Conservation (phyloP, 2,329 filamentous ascomycete genomes). For the Fusarium zealandicum region DNA sequence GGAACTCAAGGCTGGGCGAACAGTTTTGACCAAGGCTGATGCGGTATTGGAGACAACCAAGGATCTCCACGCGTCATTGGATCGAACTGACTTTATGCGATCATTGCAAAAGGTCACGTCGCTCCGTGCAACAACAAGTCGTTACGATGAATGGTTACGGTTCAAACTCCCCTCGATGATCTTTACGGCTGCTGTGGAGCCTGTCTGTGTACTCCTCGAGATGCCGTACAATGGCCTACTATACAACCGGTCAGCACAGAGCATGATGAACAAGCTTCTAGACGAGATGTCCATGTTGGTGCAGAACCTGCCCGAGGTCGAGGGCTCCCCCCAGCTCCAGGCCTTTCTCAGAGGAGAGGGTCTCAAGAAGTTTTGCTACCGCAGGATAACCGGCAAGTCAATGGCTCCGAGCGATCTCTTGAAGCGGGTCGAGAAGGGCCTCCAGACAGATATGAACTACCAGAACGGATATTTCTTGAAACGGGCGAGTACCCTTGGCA, state of each 20-base stretch:
- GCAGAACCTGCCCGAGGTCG: slow-evolving; percentile 75
- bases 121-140: slow-evolving; percentile 34
- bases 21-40: slow-evolving; percentile 41
- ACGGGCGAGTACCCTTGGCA: slow-evolving; percentile 73
- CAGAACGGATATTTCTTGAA: slow-evolving; percentile 88
- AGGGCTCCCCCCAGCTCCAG: slow-evolving; percentile 63
- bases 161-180: slow-evolving; percentile 82
- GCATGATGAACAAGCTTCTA: slow-evolving; percentile 74
- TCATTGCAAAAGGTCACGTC: slow-evolving; percentile 29
- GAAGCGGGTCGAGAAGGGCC: slow-evolving; percentile 66
- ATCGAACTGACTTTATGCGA: slow-evolving; percentile 34
- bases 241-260: slow-evolving; percentile 69
- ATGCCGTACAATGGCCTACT: slow-evolving; percentile 75
- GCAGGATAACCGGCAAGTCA: slow-evolving; percentile 52
- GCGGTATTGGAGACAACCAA: slow-evolving; percentile 22
- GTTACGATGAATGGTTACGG: slow-evolving; percentile 62
- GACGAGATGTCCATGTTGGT: slow-evolving; percentile 78
- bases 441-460: slow-evolving; percentile 78
- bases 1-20: slow-evolving; percentile 46
- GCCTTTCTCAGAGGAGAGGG: slow-evolving; percentile 64
- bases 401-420: slow-evolving; percentile 69
- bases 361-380: slow-evolving; percentile 65
- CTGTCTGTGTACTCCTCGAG: slow-evolving; percentile 81
- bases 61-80: slow-evolving; percentile 25
- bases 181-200: slow-evolving; percentile 78